A percentile compares a stretch with the other conserved stretches of the same genome.
phyloP scores from a whole-genome alignment of 306 rosid species.

The Pueraria montana region DNA sequence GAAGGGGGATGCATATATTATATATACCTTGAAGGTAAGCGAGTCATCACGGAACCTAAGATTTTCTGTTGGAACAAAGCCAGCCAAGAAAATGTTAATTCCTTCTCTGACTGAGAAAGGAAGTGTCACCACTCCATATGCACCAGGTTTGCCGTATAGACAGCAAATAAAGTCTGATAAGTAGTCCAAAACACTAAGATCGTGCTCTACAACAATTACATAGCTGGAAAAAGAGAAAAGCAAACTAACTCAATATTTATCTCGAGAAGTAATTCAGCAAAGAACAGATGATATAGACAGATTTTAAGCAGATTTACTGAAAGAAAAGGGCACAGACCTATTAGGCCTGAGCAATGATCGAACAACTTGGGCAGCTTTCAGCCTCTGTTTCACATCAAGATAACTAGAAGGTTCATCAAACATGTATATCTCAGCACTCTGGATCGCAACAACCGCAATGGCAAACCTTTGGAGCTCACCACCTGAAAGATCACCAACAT shows the following conservation, averaged over 20 bases:
- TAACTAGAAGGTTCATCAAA: slow-evolving; percentile 98
- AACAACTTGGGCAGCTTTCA: slow-evolving; percentile 95
- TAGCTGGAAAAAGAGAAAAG: slow-evolving; percentile 70
- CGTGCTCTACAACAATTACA: slow-evolving; percentile 99
- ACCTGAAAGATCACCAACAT: slow-evolving; percentile 96
- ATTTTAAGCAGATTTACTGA: background rate
- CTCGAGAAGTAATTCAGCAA: background rate
- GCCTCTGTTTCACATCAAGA: slow-evolving; percentile 97
- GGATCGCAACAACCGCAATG: slow-evolving; percentile 96
- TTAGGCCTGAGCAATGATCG: slow-evolving; percentile 92
- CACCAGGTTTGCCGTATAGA: slow-evolving; percentile 98
- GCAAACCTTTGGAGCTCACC: slow-evolving; percentile 99
- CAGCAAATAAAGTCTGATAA: slow-evolving; percentile 99
- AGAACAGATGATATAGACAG: slow-evolving; percentile 5
- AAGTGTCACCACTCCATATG: slow-evolving; percentile 98
- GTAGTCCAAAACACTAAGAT: slow-evolving; percentile 98
- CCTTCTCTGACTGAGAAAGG: slow-evolving; percentile 99
- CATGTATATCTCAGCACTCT: slow-evolving; percentile 97
- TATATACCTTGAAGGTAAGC: slow-evolving; percentile 87
- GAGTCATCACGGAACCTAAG: slow-evolving; percentile 93
- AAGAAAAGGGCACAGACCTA: slow-evolving; percentile 62
- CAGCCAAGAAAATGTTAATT: slow-evolving; percentile 97
- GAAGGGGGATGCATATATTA: slow-evolving; percentile 30
- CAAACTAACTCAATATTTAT: slow-evolving; percentile 44
- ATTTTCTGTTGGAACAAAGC: slow-evolving; percentile 98